These are phyloP conservation scores for Coemansia interrupta DNA, from an alignment of 192 early-diverging fungal species.

Conservation along the genomic window DNA sequence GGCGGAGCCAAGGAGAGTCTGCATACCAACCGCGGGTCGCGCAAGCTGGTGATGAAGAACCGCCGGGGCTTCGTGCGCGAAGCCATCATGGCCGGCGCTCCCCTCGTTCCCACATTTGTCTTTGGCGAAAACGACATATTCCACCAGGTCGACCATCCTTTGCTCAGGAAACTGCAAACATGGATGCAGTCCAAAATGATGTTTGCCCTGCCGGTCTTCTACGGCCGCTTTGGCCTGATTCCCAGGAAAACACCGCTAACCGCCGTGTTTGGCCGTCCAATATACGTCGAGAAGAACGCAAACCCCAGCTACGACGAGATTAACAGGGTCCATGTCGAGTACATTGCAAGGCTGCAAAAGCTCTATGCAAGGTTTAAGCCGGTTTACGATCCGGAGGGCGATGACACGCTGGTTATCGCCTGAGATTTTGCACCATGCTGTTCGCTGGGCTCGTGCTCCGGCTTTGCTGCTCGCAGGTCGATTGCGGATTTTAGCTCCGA, in stretches of 20 bases:
- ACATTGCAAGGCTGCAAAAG: conserved; percentile 28
- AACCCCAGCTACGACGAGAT: conserved; percentile 38
- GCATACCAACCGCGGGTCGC: conserved; percentile 61
- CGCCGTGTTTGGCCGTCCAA: conserved; percentile 32
- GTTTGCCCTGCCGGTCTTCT: conserved; percentile 75
- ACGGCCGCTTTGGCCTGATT: conserved; percentile 66
- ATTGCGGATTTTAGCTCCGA: conserved; percentile 39
- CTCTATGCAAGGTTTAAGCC: conserved; percentile 43
- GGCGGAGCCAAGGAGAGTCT: conserved; percentile 89
- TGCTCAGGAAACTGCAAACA: conserved; percentile 64
- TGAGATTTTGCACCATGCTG: conserved; percentile 3
- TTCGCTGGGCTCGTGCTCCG: neutral
- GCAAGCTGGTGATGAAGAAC: conserved; percentile 69
- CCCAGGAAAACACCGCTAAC: conserved; percentile 41
- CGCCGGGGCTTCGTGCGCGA: conserved; percentile 90
- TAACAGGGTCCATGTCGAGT: conserved; percentile 30
- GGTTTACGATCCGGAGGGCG: conserved; percentile 46
- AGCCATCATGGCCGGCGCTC: conserved; percentile 78
- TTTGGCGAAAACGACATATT: conserved; percentile 96
- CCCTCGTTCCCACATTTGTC: conserved; percentile 79
- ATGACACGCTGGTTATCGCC: conserved; percentile 26
- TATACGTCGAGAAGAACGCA: conserved; percentile 25
- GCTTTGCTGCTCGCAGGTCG: conserved; percentile 6
- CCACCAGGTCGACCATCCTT: conserved; percentile 67
- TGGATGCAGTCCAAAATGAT: conserved; percentile 67